Conservation (phyloP, 768 basidiomycete genomes). For the Tricholoma matsutake region DNA sequence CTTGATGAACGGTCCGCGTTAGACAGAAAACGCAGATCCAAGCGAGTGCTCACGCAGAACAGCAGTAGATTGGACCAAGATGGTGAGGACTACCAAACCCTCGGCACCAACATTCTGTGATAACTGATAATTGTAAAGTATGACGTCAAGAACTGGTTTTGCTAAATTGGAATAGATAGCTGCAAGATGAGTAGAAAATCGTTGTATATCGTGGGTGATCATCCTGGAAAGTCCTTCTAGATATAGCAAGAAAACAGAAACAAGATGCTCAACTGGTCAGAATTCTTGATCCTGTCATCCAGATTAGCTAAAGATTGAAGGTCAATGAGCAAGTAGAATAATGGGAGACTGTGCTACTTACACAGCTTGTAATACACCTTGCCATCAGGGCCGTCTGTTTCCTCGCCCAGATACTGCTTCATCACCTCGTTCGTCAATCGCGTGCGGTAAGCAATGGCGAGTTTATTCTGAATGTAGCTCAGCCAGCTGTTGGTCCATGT, state of each 20-base stretch:
- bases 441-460: slow-evolving; percentile 85
- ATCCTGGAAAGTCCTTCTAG: slow-evolving; percentile 48
- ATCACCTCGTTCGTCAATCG: slow-evolving; percentile 83
- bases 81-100: slow-evolving; percentile 76
- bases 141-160: slow-evolving; percentile 89
- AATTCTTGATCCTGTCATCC: slow-evolving; percentile 94
- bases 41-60: slow-evolving; percentile 59
- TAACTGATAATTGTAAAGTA: slow-evolving; percentile 94
- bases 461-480: slow-evolving; percentile 89
- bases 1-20: slow-evolving; percentile 37
- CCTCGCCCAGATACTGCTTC: slow-evolving; percentile 78
- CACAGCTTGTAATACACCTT: slow-evolving; percentile 95
- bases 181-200: slow-evolving; percentile 85
- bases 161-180: slow-evolving; percentile 94
- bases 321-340: neutral
- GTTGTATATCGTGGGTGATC: slow-evolving; percentile 95
- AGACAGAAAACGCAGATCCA: neutral
- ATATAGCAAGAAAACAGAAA: neutral
- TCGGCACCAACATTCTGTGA: slow-evolving; percentile 94
- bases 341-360: slow-evolving; percentile 29
- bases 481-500: slow-evolving; percentile 94
- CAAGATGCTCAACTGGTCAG: slow-evolving; percentile 70
- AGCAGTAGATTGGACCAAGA: slow-evolving; percentile 82
- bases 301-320: slow-evolving; percentile 64
- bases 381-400: slow-evolving; percentile 58